Evolutionary conservation across 1,139 yeast species (phyloP).

Genomic region (Saccharomyces hybrid): DNA sequence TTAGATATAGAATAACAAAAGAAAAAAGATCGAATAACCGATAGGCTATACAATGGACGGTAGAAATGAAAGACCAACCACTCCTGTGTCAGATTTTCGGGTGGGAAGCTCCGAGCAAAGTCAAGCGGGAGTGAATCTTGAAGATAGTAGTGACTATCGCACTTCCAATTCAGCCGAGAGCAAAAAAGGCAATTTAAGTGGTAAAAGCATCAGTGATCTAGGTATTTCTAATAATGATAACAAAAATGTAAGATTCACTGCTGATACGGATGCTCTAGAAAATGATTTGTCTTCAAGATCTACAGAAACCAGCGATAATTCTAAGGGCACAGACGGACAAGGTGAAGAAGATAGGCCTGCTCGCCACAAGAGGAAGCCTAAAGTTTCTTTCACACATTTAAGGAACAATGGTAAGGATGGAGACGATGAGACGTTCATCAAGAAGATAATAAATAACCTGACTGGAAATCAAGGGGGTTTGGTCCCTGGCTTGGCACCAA

Average conservation of each 20-base stretch:
- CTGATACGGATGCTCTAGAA: conserved; percentile 5
- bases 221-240: conserved; percentile 2
- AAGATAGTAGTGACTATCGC: not conserved
- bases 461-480: conserved; percentile 28
- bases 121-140: not conserved
- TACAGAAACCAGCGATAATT: not conserved
- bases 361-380: conserved; percentile 7
- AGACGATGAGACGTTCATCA: conserved; percentile 19
- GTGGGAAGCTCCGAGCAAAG: not conserved
- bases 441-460: conserved; percentile 22
- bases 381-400: conserved; percentile 13
- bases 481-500: conserved; percentile 25
- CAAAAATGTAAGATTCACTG: conserved; percentile 12
- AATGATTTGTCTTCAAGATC: conserved; percentile 3
- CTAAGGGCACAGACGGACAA: conserved; percentile 5
- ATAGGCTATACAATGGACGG: not conserved
- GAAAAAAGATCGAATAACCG: not conserved
- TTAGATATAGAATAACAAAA: not conserved
- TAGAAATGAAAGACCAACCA: not conserved
- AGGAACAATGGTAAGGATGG: conserved; percentile 17
- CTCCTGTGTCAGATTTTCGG: not conserved
- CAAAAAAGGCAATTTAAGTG: not conserved
- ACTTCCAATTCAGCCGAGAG: not conserved
- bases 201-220: not conserved
- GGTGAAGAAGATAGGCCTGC: conserved; percentile 16